Percentiles rank a stretch among this genome's conserved stretches.
Evolutionary conservation across 768 basidiomycete genomes (phyloP).

Genomic region (Astraeus odoratus): DNA sequence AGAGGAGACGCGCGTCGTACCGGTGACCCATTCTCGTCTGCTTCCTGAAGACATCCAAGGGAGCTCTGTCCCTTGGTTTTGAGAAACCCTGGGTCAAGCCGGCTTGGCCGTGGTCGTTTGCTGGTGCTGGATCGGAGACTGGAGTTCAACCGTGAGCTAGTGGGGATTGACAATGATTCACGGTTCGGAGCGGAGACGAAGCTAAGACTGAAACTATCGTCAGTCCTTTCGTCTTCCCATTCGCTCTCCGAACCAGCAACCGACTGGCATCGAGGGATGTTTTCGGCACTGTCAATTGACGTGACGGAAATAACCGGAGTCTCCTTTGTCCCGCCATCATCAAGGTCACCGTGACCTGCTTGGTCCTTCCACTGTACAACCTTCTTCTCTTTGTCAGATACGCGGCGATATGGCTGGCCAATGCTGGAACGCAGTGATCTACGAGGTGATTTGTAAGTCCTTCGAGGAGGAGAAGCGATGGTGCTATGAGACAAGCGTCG

Average conservation of each 20-base stretch:
- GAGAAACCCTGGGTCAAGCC: slow-evolving; percentile 65
- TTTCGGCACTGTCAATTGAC: slow-evolving; percentile 31
- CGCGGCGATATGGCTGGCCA: slow-evolving; percentile 53
- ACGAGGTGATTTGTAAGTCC: slow-evolving; percentile 53
- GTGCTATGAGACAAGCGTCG: slow-evolving; percentile 37
- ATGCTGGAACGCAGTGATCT: slow-evolving; percentile 66
- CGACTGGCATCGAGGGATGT: slow-evolving; percentile 31
- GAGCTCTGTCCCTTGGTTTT: slow-evolving; percentile 41
- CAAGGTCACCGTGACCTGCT: slow-evolving; percentile 73
- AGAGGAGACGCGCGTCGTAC: slow-evolving; percentile 34
- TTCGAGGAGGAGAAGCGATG: slow-evolving; percentile 41
- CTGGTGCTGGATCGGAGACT: slow-evolving; percentile 11
- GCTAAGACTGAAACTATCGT: slow-evolving; percentile 62
- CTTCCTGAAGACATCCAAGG: slow-evolving; percentile 63
- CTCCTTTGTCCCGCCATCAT: slow-evolving; percentile 44
- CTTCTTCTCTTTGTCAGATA: slow-evolving; percentile 65
- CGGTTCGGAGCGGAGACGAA: slow-evolving; percentile 30
- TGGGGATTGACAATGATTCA: slow-evolving; percentile 31
- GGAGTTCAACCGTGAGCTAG: slow-evolving; percentile 9
- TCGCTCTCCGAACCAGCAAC: slow-evolving; percentile 72
- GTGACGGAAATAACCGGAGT: slow-evolving; percentile 21
- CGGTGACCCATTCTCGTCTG: slow-evolving; percentile 51
- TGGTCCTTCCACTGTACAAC: slow-evolving; percentile 86
- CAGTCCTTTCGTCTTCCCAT: slow-evolving; percentile 86
- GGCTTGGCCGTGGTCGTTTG: slow-evolving; percentile 55